Evolutionary conservation across 352 stramenopile genomes (phyloP), one percentile per base, ranked within the genome.

Genomic region (Thraustochytrium sp.): DNA sequence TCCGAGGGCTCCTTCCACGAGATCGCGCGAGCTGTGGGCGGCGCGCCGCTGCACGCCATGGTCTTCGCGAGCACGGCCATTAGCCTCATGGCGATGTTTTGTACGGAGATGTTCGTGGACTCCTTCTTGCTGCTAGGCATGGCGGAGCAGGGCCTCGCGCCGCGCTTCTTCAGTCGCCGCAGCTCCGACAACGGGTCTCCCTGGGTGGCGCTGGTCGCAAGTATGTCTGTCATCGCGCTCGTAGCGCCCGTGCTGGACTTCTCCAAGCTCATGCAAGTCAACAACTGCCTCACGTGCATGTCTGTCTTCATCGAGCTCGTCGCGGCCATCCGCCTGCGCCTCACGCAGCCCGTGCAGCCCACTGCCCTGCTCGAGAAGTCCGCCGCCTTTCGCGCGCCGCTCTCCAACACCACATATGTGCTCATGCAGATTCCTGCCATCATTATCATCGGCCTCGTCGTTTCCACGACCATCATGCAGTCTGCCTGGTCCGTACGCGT

Each of bases 31-130:
- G 34, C 49, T n/a, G 36, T 48, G 21, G 89, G 90, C 11, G 88
- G 87, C 48, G 92, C 89, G 87, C 88, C 93, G 18, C 89, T 88
- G 29, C 82, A 91, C 13, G 92, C 89, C 88, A 83, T 95, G 31
- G 63, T 95, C 23, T 86, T 94, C 34, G 5, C 63, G 23, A 93
- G 88, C 40, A 91, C 90, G 11, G 85, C 92, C n/a, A 90, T 94
- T 65, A 90, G 90, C 0, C 92, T 93, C 56, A 86, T 94, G 38
- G 91, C 90, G 13, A 86, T 94, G 18, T 94, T 93, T 82, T 89
- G 93, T 21, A 90, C 91, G 42, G 90, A 94, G 65, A 94, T 94
- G 89, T 89, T 90, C 53, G 93, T 93, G 76, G 90, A 94, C 78
- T 89, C 88, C 23, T 94, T 92, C 40, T 88, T 92, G 68, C 86